Evolutionary conservation across 306 rosid genomes (phyloP), one percentile per base, ranked within the genome.

Genomic region (Sicyos edulis): DNA sequence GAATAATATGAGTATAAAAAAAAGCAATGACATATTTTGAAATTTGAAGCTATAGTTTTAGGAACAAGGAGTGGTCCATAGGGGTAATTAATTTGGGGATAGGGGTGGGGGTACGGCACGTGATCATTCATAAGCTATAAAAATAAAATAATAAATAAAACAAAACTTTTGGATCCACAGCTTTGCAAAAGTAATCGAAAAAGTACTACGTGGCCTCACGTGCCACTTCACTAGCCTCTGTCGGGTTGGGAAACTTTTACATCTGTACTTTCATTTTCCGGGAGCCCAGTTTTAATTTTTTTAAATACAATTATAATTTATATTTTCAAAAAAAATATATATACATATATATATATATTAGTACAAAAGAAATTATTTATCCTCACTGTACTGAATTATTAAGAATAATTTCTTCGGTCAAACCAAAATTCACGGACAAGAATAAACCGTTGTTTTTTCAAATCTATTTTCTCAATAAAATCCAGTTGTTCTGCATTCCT

Each of bases 371-470:
- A 26, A 26, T 26, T n/a, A n/a, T n/a, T 67, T 67, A 51, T 67
- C 47, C 0, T 42, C 49, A 9, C 49, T 1, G 49, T 44, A 32
- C 13, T 42, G 47, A 42, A 17, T 10, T 17, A 19, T 55, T 19
- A 8, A 55, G 9, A 22, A 1, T 37, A 2, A 64, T 42, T 66
- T 65, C 6, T 66, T 67, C 8, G 1, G 72, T 67, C 55, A 68
- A 68, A 68, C 44, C 58, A 47, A 67, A 66, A 68, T 47, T 68
- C 42, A 68, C 29, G 57, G 57, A 49, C 50, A 68, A 22, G 44
- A 37, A 37, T 37, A 37, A 37, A 37, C 44, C 6, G 44, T 37
- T 37, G 8, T 37, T 37, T 37, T 6, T 37, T 6, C 6, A 5
- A 32, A 37, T 37, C 44, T 37, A 37, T 37, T 5, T 37, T 49